phyloP scores from a whole-genome alignment of 257 asterid genomes.

The Verbena officinalis region DNA sequence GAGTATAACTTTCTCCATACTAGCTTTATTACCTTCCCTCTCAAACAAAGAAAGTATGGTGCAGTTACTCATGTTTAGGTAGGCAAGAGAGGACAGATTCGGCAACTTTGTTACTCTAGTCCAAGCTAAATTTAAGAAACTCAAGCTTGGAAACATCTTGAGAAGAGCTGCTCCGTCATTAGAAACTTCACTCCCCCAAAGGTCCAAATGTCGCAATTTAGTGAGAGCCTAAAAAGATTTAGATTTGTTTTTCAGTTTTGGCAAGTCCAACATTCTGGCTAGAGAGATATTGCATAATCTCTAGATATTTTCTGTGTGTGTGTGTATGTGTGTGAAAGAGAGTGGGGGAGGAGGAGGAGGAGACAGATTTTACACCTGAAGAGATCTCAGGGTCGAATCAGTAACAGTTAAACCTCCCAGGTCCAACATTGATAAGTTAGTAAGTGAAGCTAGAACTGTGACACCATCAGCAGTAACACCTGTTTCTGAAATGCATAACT shows the following conservation, averaged over 20 bases:
- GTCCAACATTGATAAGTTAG: slow-evolving; percentile 63
- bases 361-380: slow-evolving; percentile 55
- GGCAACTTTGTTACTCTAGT: slow-evolving; percentile 74
- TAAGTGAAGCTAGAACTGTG: slow-evolving; percentile 56
- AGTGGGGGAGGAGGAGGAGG: slow-evolving; percentile 9
- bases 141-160: slow-evolving; percentile 59
- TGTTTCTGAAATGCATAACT: slow-evolving; percentile 82
- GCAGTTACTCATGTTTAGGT: slow-evolving; percentile 90
- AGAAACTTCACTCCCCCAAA: slow-evolving; percentile 88
- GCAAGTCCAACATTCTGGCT: slow-evolving; percentile 5
- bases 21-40: slow-evolving; percentile 55
- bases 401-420: slow-evolving; percentile 87
- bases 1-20: slow-evolving; percentile 53
- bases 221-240: slow-evolving; percentile 56
- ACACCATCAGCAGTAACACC: slow-evolving; percentile 77
- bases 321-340: slow-evolving; percentile 3
- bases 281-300: slow-evolving; percentile 6
- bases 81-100: slow-evolving; percentile 53
- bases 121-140: slow-evolving; percentile 80
- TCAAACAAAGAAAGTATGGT: slow-evolving; percentile 57
- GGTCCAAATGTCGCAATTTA: slow-evolving; percentile 70
- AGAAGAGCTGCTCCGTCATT: slow-evolving; percentile 60
- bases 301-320: not conserved
- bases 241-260: slow-evolving; percentile 19
- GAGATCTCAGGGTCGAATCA: slow-evolving; percentile 68